phyloP scores from a whole-genome alignment of 176 grass and related monocot genomes.

The Aegilops speltoides region DNA sequence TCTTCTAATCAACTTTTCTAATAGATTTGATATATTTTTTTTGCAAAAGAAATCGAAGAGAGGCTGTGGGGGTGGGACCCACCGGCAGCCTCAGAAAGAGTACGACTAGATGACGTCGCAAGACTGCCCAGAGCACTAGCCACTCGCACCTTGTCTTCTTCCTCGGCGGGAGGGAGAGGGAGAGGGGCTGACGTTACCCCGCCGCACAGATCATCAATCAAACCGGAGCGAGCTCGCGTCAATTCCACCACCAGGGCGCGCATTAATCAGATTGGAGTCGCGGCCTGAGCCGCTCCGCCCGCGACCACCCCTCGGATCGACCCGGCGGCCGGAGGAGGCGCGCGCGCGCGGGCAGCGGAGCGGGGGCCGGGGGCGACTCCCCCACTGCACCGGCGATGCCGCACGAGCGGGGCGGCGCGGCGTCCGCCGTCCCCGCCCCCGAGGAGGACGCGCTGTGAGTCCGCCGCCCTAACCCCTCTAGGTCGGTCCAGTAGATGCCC shows the following conservation, averaged over 20 bases:
- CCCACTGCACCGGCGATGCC: constrained; percentile 42
- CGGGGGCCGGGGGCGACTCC: neutral
- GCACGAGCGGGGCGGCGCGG: constrained; percentile 48
- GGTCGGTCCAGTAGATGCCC: neutral
- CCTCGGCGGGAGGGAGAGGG: neutral
- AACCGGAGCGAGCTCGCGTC: neutral
- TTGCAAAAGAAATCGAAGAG: no score
- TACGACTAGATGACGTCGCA: neutral
- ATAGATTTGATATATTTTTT: no score
- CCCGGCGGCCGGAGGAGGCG: constrained; percentile 22
- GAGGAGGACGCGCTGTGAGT: constrained; percentile 80
- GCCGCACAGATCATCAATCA: neutral
- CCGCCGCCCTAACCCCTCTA: neutral
- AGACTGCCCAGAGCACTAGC: neutral
- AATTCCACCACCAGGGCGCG: neutral
- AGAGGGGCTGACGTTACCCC: neutral
- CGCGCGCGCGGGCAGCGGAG: neutral
- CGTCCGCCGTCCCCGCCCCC: constrained; percentile 25
- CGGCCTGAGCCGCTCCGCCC: neutral
- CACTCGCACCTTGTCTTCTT: constrained; percentile 18
- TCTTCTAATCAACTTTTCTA: no score
- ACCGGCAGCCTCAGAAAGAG: neutral
- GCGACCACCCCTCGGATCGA: constrained; percentile 23
- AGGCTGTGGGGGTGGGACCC: no score
- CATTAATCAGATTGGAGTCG: neutral